phyloP scores from a whole-genome alignment of 1,284 basidiomycete species.

The Malassezia caprae region DNA sequence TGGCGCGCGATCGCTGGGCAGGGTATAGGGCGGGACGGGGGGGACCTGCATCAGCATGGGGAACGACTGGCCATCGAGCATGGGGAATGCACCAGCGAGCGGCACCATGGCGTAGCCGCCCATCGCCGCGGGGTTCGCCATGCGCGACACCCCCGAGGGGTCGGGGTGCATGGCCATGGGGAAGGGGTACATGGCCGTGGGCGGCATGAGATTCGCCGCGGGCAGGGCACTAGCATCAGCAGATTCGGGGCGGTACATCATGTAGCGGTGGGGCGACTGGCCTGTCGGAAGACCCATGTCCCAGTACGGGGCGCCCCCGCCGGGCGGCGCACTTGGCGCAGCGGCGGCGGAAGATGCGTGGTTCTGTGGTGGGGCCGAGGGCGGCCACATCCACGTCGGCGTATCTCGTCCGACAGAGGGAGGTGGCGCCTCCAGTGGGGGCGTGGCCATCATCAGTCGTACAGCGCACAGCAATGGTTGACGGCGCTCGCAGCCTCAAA shows the following conservation, averaged over 20 bases:
- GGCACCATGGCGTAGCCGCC: slow-evolving; percentile 7
- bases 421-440: not conserved
- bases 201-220: not conserved
- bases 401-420: not conserved
- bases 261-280: slow-evolving; percentile 12
- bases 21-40: not conserved
- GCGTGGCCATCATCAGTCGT: not conserved
- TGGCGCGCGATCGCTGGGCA: not conserved
- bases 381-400: slow-evolving; percentile 1
- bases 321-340: not conserved
- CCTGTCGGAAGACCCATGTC: slow-evolving; percentile 6
- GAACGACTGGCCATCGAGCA: slow-evolving; percentile 4
- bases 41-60: slow-evolving; percentile 18
- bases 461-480: not conserved
- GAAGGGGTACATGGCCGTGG: slow-evolving; percentile 5
- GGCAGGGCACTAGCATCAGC: not conserved
- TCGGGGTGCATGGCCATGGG: slow-evolving; percentile 13
- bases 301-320: slow-evolving; percentile 6
- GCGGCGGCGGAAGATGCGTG: not conserved
- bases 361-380: not conserved
- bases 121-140: not conserved
- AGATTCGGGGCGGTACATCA: slow-evolving; percentile 10
- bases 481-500: not conserved
- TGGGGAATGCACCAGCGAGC: not conserved
- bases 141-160: not conserved